phyloP scores from a whole-genome alignment of 768 basidiomycete species.

The Rhodosporidiobolus odoratus region DNA sequence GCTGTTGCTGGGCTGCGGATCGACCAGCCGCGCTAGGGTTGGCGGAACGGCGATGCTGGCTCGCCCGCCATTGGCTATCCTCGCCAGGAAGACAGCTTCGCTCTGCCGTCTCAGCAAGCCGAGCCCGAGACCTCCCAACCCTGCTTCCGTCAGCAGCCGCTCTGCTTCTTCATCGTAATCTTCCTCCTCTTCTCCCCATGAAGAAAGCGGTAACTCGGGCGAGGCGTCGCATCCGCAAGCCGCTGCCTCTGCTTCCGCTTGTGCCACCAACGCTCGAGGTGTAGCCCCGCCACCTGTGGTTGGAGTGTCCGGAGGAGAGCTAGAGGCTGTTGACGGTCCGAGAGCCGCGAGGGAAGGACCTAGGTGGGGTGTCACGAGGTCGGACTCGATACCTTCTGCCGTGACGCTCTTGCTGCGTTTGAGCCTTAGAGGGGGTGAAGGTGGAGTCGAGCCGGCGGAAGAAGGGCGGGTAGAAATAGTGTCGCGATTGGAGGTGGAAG shows the following conservation, averaged over 20 bases:
- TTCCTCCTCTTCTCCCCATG: background rate
- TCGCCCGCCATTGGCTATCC: background rate
- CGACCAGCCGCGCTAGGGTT: background rate
- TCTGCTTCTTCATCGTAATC: background rate
- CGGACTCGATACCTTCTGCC: background rate
- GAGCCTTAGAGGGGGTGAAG: background rate
- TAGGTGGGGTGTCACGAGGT: background rate
- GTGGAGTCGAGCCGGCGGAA: background rate
- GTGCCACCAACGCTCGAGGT: background rate
- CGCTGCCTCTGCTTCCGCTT: background rate
- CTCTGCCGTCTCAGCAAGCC: conserved; percentile 1
- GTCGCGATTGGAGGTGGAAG: background rate
- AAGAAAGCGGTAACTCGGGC: background rate
- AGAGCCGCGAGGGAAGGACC: background rate
- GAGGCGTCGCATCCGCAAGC: background rate
- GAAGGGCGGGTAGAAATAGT: background rate
- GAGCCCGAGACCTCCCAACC: background rate
- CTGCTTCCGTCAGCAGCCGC: background rate
- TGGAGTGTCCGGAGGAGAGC: background rate
- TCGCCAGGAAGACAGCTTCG: background rate
- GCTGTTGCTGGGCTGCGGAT: background rate
- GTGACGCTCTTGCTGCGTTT: background rate
- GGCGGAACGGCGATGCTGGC: no score
- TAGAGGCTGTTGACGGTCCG: background rate
- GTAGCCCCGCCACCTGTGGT: background rate